Conservation (phyloP, 495 filamentous ascomycete species). For the Baudoinia panamericana region DNA sequence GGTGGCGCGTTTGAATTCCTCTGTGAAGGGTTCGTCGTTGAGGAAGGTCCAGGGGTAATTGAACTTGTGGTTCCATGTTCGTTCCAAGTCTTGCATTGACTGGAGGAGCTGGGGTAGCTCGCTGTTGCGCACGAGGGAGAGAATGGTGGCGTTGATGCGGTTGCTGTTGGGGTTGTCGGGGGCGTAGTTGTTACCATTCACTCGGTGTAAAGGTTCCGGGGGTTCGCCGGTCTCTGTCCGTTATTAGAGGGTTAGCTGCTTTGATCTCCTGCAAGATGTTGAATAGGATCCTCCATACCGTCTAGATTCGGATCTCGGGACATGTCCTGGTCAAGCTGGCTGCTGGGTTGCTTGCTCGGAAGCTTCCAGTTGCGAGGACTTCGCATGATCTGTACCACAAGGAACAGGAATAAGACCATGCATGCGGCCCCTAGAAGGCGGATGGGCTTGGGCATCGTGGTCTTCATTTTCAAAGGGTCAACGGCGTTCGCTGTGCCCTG, state of each 20-base stretch:
- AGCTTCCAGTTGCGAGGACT: slow-evolving; percentile 27
- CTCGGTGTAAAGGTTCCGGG: slow-evolving; percentile 54
- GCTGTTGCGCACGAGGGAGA: slow-evolving; percentile 85
- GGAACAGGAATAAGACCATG: slow-evolving; percentile 56
- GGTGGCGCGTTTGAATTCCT: slow-evolving; percentile 80
- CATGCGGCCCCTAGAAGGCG: slow-evolving; percentile 62
- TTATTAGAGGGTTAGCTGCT: too few species aligned
- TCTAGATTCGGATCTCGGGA: slow-evolving; percentile 70
- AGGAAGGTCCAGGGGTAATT: slow-evolving; percentile 99
- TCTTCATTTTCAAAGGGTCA: too few species aligned
- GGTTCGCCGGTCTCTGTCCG: slow-evolving; percentile 78
- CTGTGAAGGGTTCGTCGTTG: slow-evolving; percentile 84
- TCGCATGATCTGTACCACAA: slow-evolving; percentile 58
- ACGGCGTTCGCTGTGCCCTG: too few species aligned
- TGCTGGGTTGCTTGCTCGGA: slow-evolving; percentile 28
- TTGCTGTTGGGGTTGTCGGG: slow-evolving; percentile 58
- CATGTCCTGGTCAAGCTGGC: slow-evolving; percentile 36
- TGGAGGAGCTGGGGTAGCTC: slow-evolving; percentile 72
- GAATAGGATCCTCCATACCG: slow-evolving; percentile 44
- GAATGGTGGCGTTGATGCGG: slow-evolving; percentile 83
- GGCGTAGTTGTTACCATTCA: slow-evolving; percentile 54
- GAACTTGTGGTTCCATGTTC: slow-evolving; percentile 97
- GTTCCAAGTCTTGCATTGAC: slow-evolving; percentile 80
- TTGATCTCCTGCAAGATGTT: background rate
- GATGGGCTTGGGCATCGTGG: slow-evolving; percentile 74